Evolutionary conservation across 1,139 yeast species (phyloP).

Genomic region (Candida mesenterica): DNA sequence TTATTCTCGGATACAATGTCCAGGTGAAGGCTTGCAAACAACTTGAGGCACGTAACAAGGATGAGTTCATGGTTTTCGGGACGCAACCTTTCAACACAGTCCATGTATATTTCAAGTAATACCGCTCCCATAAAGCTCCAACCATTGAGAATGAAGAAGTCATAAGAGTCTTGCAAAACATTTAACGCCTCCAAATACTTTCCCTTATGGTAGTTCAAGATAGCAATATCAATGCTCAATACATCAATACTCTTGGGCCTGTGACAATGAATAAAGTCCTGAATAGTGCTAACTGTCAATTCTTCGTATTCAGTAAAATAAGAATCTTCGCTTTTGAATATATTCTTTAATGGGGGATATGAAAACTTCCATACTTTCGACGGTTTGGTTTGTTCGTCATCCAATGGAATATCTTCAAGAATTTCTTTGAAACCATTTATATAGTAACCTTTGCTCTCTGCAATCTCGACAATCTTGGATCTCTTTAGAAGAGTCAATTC

Average conservation of each 20-base stretch:
- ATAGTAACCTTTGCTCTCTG: slow-evolving; percentile 27
- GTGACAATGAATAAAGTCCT: slow-evolving; percentile 46
- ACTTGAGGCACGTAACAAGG: slow-evolving; percentile 32
- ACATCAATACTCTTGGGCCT: slow-evolving; percentile 68
- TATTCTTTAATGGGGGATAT: slow-evolving; percentile 16
- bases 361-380: slow-evolving; percentile 6
- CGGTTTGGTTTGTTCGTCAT: slow-evolving; percentile 8
- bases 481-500: slow-evolving; percentile 47
- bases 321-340: slow-evolving; percentile 16
- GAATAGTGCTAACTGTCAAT: slow-evolving; percentile 43
- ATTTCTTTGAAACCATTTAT: slow-evolving; percentile 37
- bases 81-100: slow-evolving; percentile 56
- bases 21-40: slow-evolving; percentile 30
- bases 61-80: slow-evolving; percentile 18
- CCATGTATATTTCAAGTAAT: slow-evolving; percentile 62
- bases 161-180: slow-evolving; percentile 66
- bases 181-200: slow-evolving; percentile 61
- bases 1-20: slow-evolving; percentile 13
- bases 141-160: slow-evolving; percentile 62
- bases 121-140: slow-evolving; percentile 74
- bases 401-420: slow-evolving; percentile 29
- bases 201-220: slow-evolving; percentile 58
- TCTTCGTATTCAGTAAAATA: slow-evolving; percentile 28
- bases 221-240: slow-evolving; percentile 78
- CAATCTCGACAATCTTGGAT: slow-evolving; percentile 40